phyloP scores from a whole-genome alignment of 306 rosid genomes.

The Quercus rubra region DNA sequence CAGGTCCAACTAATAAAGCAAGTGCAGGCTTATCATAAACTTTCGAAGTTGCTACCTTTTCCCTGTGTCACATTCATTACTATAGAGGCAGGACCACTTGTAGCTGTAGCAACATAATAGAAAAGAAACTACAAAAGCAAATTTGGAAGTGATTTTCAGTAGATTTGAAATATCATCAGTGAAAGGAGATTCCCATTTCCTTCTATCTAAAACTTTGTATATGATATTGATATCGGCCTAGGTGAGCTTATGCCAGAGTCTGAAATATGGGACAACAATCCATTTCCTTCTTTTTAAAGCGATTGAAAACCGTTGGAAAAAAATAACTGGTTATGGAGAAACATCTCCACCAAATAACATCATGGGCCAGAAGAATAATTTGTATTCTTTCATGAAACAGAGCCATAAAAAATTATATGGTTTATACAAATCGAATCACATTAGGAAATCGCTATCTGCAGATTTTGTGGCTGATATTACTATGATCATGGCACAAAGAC shows the following conservation, averaged over 20 bases:
- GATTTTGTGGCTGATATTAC: background rate
- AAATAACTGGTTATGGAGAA: too few relatives aligned
- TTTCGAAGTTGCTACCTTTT: conserved; percentile 26
- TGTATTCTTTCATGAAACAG: too few relatives aligned
- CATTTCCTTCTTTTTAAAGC: too few relatives aligned
- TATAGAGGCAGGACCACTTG: conserved; percentile 37
- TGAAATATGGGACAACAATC: too few relatives aligned
- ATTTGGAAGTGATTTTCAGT: background rate
- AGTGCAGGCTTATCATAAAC: conserved; percentile 31
- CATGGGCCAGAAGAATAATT: too few relatives aligned
- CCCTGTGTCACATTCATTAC: conserved; percentile 23
- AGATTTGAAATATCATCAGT: background rate
- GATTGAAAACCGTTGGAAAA: too few relatives aligned
- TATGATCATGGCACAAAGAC: too few relatives aligned
- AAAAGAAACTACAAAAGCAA: background rate
- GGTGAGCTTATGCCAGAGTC: too few relatives aligned
- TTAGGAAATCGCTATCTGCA: background rate
- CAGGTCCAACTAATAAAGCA: conserved; percentile 33
- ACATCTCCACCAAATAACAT: too few relatives aligned
- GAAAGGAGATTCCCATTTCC: too few relatives aligned
- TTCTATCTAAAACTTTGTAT: too few relatives aligned
- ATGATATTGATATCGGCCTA: too few relatives aligned
- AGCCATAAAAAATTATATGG: background rate
- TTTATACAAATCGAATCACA: background rate
- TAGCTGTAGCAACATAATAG: background rate